Evolutionary conservation across 345 rosid genomes (phyloP), one percentile per base, ranked within the genome.

Genomic region (Conringia planisiliqua): DNA sequence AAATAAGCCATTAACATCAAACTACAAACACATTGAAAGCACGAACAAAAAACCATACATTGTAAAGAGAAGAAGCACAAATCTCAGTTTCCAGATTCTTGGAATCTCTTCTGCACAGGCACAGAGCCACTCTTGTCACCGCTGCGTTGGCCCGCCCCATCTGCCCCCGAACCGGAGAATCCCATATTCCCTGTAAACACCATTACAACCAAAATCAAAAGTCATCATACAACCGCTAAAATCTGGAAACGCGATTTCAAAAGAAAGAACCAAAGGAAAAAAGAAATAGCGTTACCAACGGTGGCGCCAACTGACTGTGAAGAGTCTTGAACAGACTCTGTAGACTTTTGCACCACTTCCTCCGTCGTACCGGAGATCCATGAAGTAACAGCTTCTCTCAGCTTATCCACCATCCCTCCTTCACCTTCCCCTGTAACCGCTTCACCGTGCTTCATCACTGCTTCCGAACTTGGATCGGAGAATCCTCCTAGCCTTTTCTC

Each of bases 381-480:
- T 0, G 97, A 87, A 20, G 83, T 88, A 26, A 84, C 90, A 1
- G 89, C 81, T 22, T 76, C 89, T 72, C 47, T 87, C 27, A 90
- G 39, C 79, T 81, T 86, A 10, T 81, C 90, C 47, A 76, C 90
- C 66, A 90, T 54, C 0, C 75, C 84, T 40, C 65, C 81, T 10
- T 71, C 84, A 0, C 85, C 79, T 64, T 62, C 63, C 22, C 58
- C 44, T 2, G 61, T 82, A 24, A 59, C 68, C 8, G 57, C 63
- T 3, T 78, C 44, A 2, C 58, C 81, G 68, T 36, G 48, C 72
- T 73, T 62, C 5, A 62, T 62, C 39, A 61, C 68, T 18, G 51
- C 82, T 6, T 16, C 73, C 2, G 75, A 47, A 17, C 39, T 44
- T 67, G 60, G 82, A 11, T 78, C 83, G 1, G 50, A 12, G 14